These are phyloP conservation scores for Ceratocystis cacaofunesta DNA, from an alignment of 2,329 filamentous ascomycete species.

Conservation along the genomic window DNA sequence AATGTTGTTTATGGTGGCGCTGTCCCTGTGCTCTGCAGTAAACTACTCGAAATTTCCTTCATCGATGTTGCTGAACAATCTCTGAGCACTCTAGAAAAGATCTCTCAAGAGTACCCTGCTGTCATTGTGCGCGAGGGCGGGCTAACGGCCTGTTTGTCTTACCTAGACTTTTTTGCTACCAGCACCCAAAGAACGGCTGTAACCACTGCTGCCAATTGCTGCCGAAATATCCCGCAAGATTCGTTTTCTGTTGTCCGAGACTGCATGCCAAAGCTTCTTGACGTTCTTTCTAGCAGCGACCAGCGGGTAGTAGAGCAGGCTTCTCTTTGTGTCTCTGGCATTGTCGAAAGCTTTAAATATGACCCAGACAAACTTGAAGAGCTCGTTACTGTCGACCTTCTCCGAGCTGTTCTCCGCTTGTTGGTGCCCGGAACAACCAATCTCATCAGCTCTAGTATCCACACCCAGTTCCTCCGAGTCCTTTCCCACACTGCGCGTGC, in stretches of 20 bases:
- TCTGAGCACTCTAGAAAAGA: constrained; percentile 90
- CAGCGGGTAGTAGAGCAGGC: constrained; percentile 95
- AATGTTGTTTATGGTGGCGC: constrained; percentile 97
- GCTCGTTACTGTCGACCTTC: constrained; percentile 73
- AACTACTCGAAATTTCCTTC: constrained; percentile 87
- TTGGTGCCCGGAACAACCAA: constrained; percentile 91
- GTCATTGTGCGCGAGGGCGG: constrained; percentile 94
- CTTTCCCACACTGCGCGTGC: constrained; percentile 80
- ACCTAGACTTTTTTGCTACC: constrained; percentile 93
- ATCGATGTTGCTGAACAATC: constrained; percentile 97
- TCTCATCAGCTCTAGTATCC: constrained; percentile 81
- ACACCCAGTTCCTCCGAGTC: constrained; percentile 89
- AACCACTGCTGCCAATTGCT: constrained; percentile 95
- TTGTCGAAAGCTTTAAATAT: constrained; percentile 93
- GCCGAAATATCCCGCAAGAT: constrained; percentile 87
- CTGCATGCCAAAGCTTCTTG: constrained; percentile 89
- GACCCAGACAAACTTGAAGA: constrained; percentile 80
- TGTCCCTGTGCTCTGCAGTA: constrained; percentile 86
- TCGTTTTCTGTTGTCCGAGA: constrained; percentile 83
- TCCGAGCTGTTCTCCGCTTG: constrained; percentile 71
- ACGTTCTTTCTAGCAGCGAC: constrained; percentile 81
- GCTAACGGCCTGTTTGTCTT: constrained; percentile 86
- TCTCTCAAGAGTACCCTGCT: constrained; percentile 86
- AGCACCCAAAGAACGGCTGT: constrained; percentile 94
- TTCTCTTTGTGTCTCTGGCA: constrained; percentile 84